Evolutionary conservation across 371 early-diverging fungal species (phyloP), one percentile per base, ranked within the genome.

Genomic region (Mortierella polycephala): DNA sequence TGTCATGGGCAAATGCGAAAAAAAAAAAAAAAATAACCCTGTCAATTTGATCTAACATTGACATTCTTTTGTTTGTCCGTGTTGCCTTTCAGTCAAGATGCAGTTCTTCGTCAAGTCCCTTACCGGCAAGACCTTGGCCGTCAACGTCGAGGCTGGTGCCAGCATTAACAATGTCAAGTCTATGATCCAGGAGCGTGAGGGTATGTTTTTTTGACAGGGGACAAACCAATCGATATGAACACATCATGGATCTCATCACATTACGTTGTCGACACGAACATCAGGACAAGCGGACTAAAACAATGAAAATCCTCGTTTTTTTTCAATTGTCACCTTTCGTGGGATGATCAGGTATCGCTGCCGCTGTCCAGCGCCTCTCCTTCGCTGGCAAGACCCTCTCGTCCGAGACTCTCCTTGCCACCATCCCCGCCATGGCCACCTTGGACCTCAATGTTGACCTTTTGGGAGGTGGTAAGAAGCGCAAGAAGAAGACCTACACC

Each of bases 401-500:
- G 71, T 91, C 94, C 74, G 92, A 91, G 62, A 89, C 91, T 66
- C 93, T 92, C 64, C 87, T 95, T 45, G 75, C 89, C 84, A 95
- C 94, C 88, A 93, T 96, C 77, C 94, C 93, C 84, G 92, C 93
- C 87, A 94, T 95, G 88, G 90, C 92, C 75, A 96, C 96, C 64
- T 90, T 96, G 66, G 95, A 96, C 90, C 84, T 97, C 63, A 89
- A 89, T 83, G 85, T 85, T 63, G 89, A 89, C 65, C 83, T 89
- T 62, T 83, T 89, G 76, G 90, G 96, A 92, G 97, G 96, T 95
- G 97, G 88, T 86, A 98, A 98, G 95, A 97, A 96, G 94, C 89
- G 94, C 76, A 98, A 97, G 93, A 97, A 97, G 96, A 98, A 98
- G 95, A 93, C 91, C 80, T 98, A 98, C 93, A 98, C 98, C 82